These are phyloP conservation scores for Chenopodium suecicum DNA, from an alignment of 148 eudicot genomes.

Conservation along the genomic window DNA sequence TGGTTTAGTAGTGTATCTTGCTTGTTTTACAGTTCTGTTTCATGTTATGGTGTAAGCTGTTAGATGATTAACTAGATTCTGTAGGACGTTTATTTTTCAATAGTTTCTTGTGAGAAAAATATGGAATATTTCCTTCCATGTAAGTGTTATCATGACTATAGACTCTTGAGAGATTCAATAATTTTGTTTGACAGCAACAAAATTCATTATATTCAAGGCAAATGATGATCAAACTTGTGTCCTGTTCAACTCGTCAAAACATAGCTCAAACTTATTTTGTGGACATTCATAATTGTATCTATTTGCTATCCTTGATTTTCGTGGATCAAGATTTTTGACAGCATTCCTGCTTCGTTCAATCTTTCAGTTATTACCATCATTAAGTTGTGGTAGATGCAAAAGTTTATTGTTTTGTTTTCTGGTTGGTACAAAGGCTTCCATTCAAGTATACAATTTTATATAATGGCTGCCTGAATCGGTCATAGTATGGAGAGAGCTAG, in stretches of 20 bases:
- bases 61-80: neutral
- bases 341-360: too few species aligned
- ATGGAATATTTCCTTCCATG: neutral
- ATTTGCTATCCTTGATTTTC: neutral
- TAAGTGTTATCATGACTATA: neutral
- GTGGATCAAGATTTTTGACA: neutral
- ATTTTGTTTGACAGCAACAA: neutral
- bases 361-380: neutral
- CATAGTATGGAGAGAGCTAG: neutral
- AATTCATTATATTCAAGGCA: neutral
- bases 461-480: neutral
- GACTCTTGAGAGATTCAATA: neutral
- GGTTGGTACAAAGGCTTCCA: neutral
- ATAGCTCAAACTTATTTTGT: neutral
- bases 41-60: slow-evolving; percentile 3
- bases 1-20: neutral
- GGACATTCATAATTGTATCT: neutral
- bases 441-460: neutral
- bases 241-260: neutral
- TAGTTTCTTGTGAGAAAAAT: neutral
- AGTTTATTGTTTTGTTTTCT: neutral
- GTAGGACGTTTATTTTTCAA: neutral
- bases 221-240: neutral
- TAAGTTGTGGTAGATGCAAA: neutral
- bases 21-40: neutral